Conservation (phyloP, 2,329 filamentous ascomycete genomes). For the Xylaria sp. region DNA sequence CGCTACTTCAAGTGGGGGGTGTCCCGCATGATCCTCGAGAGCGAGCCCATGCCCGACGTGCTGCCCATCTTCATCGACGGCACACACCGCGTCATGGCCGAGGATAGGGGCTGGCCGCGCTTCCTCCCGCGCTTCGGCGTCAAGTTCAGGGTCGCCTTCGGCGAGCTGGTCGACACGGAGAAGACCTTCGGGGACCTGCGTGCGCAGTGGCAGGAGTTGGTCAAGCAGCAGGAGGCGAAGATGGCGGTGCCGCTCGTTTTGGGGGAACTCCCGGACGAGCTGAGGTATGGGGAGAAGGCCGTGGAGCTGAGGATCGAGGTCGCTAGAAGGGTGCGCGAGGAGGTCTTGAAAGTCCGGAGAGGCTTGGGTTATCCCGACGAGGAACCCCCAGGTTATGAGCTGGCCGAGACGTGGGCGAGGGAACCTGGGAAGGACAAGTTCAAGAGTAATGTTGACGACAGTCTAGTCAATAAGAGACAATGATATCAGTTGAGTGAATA, state of each 20-base stretch:
- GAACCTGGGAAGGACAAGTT: constrained; percentile 60
- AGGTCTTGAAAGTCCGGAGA: constrained; percentile 81
- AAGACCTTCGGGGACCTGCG: constrained; percentile 81
- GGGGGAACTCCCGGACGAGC: constrained; percentile 73
- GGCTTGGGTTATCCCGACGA: constrained; percentile 80
- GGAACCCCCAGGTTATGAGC: constrained; percentile 68
- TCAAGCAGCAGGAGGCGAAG: constrained; percentile 45
- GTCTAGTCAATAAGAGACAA: constrained; percentile 54
- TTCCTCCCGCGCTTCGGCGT: constrained; percentile 81
- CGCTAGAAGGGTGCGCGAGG: constrained; percentile 77
- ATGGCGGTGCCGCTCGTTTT: constrained; percentile 50
- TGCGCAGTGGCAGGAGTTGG: constrained; percentile 76
- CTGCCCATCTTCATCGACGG: constrained; percentile 96
- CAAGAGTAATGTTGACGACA: constrained; percentile 65
- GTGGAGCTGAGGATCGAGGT: constrained; percentile 81
- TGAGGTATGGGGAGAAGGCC: constrained; percentile 79
- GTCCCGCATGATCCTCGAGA: constrained; percentile 88
- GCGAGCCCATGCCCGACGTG: constrained; percentile 85
- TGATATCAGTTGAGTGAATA: constrained; percentile 19
- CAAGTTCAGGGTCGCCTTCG: constrained; percentile 78
- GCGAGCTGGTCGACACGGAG: constrained; percentile 79
- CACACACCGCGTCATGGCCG: constrained; percentile 87
- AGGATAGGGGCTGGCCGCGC: constrained; percentile 80
- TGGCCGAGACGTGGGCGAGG: constrained; percentile 82
- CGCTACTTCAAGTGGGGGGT: constrained; percentile 99